Evolutionary conservation across 2,329 filamentous ascomycete genomes (phyloP), one percentile per base, ranked within the genome.

Genomic region (Dactylonectria macrodidyma): DNA sequence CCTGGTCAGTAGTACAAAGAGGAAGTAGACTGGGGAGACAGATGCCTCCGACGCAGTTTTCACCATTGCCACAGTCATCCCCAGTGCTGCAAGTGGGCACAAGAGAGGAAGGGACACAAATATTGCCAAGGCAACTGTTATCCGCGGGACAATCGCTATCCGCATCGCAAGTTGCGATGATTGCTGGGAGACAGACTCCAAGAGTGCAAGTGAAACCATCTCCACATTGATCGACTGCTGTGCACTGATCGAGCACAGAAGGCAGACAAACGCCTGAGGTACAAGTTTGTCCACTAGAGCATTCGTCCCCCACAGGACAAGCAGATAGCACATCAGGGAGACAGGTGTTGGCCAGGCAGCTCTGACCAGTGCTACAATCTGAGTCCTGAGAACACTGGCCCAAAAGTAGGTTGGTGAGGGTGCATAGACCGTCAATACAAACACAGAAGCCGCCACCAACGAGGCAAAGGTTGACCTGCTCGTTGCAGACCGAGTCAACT

Each of bases 391-490:
- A 55, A 14, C 63, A 65, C 30, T 52, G 4, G 2, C 9, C 14
- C 34, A 26, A 2, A 41, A 38, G 2, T 9, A 30, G 1, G 47
- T 22, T 12, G n/a, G 22, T 33, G 46, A 62, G 47, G 33, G 41
- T 2, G 24, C 64, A 66, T 14, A 66, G 38, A 2, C 59, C 47
- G 7, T 62, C 52, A 16, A 59, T 9, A 7, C 64, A 66, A 1
- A 47, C 24, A n/a, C 63, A 66, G 10, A 56, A 54, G 7, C 63
- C 63, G 8, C 63, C 62, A 3, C 54, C 19, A 11, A 65, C 59
- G 19, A 19, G 19, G 3, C 63, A 66, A 0, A 61, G 34, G 7
- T 50, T 62, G 2, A 12, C 36, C 2, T 41, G 24, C 1, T 54
- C 38, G 1, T 12, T 12, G 9, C 63, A 66, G 8, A 46, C 51